Conservation (phyloP, 331 rosid species). For the Quercus lobata region DNA sequence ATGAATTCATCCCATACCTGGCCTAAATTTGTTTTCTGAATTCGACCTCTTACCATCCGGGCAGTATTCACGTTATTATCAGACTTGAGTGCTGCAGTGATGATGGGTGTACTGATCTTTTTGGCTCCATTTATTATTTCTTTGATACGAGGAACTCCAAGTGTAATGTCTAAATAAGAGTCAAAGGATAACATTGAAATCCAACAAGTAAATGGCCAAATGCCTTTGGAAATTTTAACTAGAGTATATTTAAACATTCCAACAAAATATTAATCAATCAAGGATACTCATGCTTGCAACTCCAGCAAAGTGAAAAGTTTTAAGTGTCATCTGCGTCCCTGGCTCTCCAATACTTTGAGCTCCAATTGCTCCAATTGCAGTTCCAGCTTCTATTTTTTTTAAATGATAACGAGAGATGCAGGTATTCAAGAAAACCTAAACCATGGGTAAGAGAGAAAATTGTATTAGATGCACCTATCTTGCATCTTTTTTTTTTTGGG, state of each 20-base stretch:
- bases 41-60: conserved; percentile 76
- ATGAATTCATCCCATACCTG: conserved; percentile 48
- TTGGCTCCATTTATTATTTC: conserved; percentile 83
- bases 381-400: conserved; percentile 83
- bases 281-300: conserved; percentile 99
- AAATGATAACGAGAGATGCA: conserved; percentile 79
- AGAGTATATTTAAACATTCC: conserved; percentile 7
- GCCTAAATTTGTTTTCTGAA: conserved; percentile 86
- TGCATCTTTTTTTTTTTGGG: neutral
- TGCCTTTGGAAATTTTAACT: neutral
- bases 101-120: conserved; percentile 80
- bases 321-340: conserved; percentile 96
- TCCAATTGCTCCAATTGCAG: conserved; percentile 93
- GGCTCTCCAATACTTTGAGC: conserved; percentile 99
- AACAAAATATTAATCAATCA: conserved; percentile 19
- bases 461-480: neutral
- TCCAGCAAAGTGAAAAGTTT: conserved; percentile 98
- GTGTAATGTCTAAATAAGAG: conserved; percentile 70
- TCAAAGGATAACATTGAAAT: conserved; percentile 43
- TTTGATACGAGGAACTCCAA: conserved; percentile 95
- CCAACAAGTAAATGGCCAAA: conserved; percentile 22
- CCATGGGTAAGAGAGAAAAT: neutral
- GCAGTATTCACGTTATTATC: conserved; percentile 59
- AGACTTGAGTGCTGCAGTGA: conserved; percentile 66
- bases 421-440: conserved; percentile 73